These are phyloP conservation scores for Ceratocystis cubensis DNA, from an alignment of 2,329 filamentous ascomycete species.

Conservation along the genomic window DNA sequence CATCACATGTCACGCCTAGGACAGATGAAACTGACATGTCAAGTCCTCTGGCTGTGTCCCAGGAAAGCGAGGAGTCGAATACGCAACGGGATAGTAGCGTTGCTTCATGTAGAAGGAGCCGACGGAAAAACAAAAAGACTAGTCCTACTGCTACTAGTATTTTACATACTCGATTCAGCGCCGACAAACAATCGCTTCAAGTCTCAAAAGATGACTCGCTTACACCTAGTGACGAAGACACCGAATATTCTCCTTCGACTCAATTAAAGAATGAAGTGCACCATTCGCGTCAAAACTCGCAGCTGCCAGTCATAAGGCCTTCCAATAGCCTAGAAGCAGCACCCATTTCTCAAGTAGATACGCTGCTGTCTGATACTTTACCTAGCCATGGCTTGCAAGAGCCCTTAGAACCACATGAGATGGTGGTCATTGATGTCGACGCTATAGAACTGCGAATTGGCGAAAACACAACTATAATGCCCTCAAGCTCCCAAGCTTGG, in stretches of 20 bases:
- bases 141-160: neutral
- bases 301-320: too few species aligned
- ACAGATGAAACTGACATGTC: too few species aligned
- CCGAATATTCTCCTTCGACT: neutral
- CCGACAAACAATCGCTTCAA: neutral
- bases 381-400: neutral
- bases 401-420: neutral
- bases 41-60: neutral
- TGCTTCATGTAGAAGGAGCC: neutral
- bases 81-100: neutral
- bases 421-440: neutral
- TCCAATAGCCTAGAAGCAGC: neutral
- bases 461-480: neutral
- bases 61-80: neutral
- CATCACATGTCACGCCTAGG: neutral
- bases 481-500: neutral
- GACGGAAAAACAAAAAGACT: neutral
- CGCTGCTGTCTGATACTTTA: neutral
- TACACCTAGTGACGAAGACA: neutral
- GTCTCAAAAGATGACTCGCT: neutral
- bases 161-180: neutral
- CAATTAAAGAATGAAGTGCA: neutral
- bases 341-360: neutral
- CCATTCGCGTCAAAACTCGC: neutral
- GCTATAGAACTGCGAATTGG: neutral